Evolutionary conservation across 2,329 filamentous ascomycete species (phyloP), one percentile per base, ranked within the genome.

Genomic region (Sarocladium oryzae): DNA sequence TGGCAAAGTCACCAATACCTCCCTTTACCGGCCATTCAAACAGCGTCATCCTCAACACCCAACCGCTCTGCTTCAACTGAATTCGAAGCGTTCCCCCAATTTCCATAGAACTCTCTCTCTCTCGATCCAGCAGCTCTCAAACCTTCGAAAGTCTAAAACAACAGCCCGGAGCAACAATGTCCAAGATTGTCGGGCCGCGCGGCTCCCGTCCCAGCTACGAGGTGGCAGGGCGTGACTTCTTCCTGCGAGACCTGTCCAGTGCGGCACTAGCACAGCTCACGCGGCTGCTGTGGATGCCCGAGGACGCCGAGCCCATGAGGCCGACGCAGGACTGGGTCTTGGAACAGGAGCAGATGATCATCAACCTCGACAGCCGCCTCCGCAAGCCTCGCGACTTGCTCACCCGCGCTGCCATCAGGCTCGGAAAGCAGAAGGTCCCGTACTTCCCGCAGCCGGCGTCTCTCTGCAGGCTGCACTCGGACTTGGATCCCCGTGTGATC

Each of bases 401-500:
- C 58, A 63, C 56, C 41, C 88, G 59, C 16, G 82, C 82, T 11
- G 79, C 78, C 53, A 81, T 72, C 2, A 16, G 4, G 3, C 16
- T 33, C n/a, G 43, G 43, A 3, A 32, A 33, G 28, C 43, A 48
- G 7, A 48, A 33, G 10, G 33, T 48, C 43, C 43, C 35, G 11
- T 55, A 57, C 37, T 51, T 62, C 7, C 55, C 63, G 5, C 58
- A 63, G 15, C 56, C 55, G 10, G 69, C 70, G 11, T 58, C 64
- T 7, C 61, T 78, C 3, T 79, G 76, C 55, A 13, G 50, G 5
- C 58, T 58, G 3, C 76, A 79, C 56, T 56, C 63, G 21, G 50
- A 32, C 0, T 66, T 79, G 4, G 66, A 77, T 36, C 64, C 72
- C 0, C 66, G 63, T 35, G 55, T 77, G 10, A 69, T 78, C 15